phyloP scores from a whole-genome alignment of 352 stramenopile genomes.

The Phytopythium helicoides region DNA sequence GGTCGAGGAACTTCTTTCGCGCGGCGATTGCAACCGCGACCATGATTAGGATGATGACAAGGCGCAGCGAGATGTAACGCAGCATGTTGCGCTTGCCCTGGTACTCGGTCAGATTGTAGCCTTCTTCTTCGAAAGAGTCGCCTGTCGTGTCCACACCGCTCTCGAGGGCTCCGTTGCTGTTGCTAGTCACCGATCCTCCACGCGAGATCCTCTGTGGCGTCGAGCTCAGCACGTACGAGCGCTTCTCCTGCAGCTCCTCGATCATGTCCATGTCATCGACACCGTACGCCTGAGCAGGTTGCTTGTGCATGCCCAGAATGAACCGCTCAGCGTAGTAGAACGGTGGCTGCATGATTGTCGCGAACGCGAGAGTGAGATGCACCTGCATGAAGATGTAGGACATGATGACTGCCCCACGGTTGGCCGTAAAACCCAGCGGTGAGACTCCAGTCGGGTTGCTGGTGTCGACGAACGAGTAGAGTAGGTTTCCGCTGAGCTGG shows the following conservation, averaged over 20 bases:
- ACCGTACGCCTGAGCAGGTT: conserved; percentile 15
- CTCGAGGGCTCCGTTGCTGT: conserved; percentile 7
- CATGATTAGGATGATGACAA: conserved; percentile 35
- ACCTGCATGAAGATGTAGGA: conserved; percentile 51
- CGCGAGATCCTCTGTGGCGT: conserved; percentile 17
- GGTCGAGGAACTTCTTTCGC: conserved; percentile 51
- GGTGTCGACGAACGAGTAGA: conserved; percentile 41
- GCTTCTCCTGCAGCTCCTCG: conserved; percentile 26
- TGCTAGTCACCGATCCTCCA: conserved; percentile 11
- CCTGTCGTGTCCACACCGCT: conserved; percentile 22
- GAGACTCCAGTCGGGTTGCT: conserved; percentile 13
- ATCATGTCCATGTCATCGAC: conserved; percentile 11
- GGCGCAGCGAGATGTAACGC: conserved; percentile 44
- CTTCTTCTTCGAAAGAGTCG: conserved; percentile 36
- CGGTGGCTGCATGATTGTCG: conserved; percentile 40
- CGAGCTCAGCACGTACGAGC: conserved; percentile 27
- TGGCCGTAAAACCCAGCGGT: conserved; percentile 32
- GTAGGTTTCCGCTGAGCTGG: conserved; percentile 49
- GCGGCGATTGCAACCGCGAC: conserved; percentile 37
- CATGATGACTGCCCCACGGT: conserved; percentile 33
- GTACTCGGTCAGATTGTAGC: conserved; percentile 30
- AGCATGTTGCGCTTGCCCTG: conserved; percentile 28
- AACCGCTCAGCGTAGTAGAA: conserved; percentile 44
- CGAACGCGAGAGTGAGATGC: conserved; percentile 50
- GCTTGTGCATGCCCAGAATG: conserved; percentile 41